phyloP scores from a whole-genome alignment of 495 filamentous ascomycete genomes.

The Aspergillus funiculosus region DNA sequence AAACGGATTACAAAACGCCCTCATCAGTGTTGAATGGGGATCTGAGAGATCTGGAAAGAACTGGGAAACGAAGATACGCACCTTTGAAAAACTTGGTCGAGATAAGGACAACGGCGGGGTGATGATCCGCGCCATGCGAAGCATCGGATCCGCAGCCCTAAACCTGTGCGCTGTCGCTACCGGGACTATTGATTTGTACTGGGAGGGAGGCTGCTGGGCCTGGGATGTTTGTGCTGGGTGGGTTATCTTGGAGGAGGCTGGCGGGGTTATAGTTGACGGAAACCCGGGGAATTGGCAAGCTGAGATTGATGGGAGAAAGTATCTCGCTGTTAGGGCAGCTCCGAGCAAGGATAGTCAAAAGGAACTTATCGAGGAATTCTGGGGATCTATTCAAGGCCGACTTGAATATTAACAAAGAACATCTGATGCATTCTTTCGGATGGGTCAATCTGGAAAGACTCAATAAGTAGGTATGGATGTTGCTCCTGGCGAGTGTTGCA shows the following conservation, averaged over 20 bases:
- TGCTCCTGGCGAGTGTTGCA: too few relatives aligned
- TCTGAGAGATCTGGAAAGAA: conserved; percentile 66
- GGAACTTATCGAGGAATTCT: conserved; percentile 77
- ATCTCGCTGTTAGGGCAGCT: conserved; percentile 66
- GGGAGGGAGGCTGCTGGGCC: conserved; percentile 92
- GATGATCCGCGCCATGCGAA: conserved; percentile 79
- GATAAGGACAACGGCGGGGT: conserved; percentile 60
- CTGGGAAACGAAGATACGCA: conserved; percentile 63
- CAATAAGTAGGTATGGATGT: too few relatives aligned
- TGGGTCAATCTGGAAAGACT: too few relatives aligned
- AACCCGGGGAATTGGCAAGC: conserved; percentile 75
- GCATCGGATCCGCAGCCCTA: conserved; percentile 72
- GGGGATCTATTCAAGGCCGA: conserved; percentile 44
- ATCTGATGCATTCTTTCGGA: too few relatives aligned
- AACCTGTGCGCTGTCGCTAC: conserved; percentile 78
- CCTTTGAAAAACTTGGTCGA: conserved; percentile 62
- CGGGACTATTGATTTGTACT: conserved; percentile 76
- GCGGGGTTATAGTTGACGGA: conserved; percentile 70
- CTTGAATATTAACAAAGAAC: conserved; percentile 34
- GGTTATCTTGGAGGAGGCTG: conserved; percentile 81
- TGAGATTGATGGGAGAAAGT: conserved; percentile 67
- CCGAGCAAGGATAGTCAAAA: conserved; percentile 58
- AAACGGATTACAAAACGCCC: conserved; percentile 50
- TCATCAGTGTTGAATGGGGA: conserved; percentile 77
- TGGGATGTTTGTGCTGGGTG: conserved; percentile 94